Evolutionary conservation across 2,329 filamentous ascomycete species (phyloP), one percentile per base, ranked within the genome.

Genomic region (Colletotrichum lindemuthianum): DNA sequence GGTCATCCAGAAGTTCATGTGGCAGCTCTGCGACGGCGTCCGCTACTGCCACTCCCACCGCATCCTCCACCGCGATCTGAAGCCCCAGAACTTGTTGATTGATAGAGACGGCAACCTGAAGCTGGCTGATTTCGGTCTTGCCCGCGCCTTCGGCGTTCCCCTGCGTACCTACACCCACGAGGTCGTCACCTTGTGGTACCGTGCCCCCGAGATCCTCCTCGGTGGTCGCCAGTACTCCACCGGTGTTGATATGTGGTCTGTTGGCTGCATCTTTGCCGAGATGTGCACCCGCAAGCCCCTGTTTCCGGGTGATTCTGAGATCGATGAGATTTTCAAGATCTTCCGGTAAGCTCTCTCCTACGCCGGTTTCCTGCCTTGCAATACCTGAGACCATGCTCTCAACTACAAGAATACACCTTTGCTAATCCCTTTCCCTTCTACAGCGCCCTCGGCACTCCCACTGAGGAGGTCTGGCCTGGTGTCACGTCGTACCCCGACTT

Each of bases 401-500:
- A 48, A 37, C 33, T 40, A 15, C 53, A 50, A 50, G 32, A 65
- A 51, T 13, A 55, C 32, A 32, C 59, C 7, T n/a, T 61, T 55
- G 59, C 68, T 69, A 66, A 69, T 24, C 1, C 75, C 53, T 60
- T 47, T 51, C 40, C 15, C 44, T 49, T 39, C 51, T 48, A n/a
- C 67, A 91, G 90, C 64, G 79, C 93, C 40, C 87, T 97, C 43
- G 93, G 93, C 69, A 97, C 94, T 4, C 93, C 93, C 4, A 88
- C 88, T 58, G 93, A 97, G 75, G 83, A 88, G 8, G 84, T 88
- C 63, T 97, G 93, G 93, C 93, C 93, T 37, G 93, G 93, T 66
- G 93, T 97, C 63, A 96, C 92, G n/a, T 93, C 92, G 8, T 96
- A 96, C 81, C 93, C 93, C 45, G 94, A 97, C 78, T 97, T 93